Evolutionary conservation across 768 basidiomycete genomes (phyloP).

Genomic region (Tulasnella calospora): DNA sequence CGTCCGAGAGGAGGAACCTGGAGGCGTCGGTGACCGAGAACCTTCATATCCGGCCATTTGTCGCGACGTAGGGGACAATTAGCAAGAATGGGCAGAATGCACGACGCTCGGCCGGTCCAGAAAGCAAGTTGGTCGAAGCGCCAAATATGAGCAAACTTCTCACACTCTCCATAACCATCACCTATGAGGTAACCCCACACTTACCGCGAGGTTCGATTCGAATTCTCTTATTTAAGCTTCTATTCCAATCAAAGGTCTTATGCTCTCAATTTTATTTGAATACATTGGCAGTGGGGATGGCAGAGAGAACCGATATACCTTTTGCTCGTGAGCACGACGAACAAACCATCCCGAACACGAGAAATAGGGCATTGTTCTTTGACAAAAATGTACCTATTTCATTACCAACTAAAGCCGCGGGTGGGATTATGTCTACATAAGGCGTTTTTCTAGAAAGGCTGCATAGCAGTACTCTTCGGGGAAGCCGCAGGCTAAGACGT

Average conservation of each 20-base stretch:
- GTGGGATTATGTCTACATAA: background rate
- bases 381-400: background rate
- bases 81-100: background rate
- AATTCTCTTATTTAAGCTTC: background rate
- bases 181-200: too few relatives aligned
- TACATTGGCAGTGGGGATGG: too few relatives aligned
- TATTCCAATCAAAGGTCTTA: background rate
- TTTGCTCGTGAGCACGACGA: too few relatives aligned
- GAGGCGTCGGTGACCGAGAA: background rate
- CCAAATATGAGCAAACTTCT: background rate
- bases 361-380: background rate
- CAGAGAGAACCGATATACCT: too few relatives aligned
- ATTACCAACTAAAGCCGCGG: background rate
- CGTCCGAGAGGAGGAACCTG: slow-evolving; percentile 2
- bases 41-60: background rate
- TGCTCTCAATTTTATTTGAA: background rate
- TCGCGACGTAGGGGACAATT: background rate
- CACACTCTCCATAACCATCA: background rate
- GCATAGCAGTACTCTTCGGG: background rate
- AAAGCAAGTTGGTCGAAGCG: background rate
- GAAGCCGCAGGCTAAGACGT: background rate
- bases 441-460: background rate
- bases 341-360: background rate
- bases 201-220: background rate
- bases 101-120: background rate